phyloP scores from a whole-genome alignment of 2,329 filamentous ascomycete species.

The Pseudogymnoascus sp. region DNA sequence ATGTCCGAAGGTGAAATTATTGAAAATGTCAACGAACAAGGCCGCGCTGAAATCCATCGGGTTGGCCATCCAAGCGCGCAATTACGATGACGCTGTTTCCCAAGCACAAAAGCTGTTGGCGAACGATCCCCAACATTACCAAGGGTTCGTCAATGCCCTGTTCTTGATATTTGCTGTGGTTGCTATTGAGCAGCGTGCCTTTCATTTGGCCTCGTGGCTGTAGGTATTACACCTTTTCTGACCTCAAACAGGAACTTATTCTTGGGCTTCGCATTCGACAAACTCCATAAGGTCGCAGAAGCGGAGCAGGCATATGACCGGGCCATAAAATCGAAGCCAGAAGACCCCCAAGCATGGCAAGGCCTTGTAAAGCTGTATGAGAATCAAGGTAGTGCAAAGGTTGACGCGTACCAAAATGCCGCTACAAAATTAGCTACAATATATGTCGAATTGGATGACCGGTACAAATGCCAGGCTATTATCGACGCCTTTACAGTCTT shows the following conservation, averaged over 20 bases:
- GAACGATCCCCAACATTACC: slow-evolving; percentile 70
- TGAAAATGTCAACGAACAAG: slow-evolving; percentile 35
- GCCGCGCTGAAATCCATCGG: slow-evolving; percentile 73
- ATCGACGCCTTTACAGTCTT: slow-evolving; percentile 74
- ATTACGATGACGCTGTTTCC: slow-evolving; percentile 66
- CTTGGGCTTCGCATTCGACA: slow-evolving; percentile 75
- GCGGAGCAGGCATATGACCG: slow-evolving; percentile 68
- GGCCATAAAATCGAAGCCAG: slow-evolving; percentile 62
- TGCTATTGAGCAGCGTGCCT: background rate
- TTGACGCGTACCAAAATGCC: slow-evolving; percentile 66
- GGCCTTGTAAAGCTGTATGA: slow-evolving; percentile 82
- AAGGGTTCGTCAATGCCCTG: slow-evolving; percentile 48
- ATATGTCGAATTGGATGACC: slow-evolving; percentile 56
- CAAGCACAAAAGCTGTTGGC: slow-evolving; percentile 62
- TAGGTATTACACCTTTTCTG: background rate
- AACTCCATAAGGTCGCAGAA: slow-evolving; percentile 59
- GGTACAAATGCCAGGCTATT: slow-evolving; percentile 55
- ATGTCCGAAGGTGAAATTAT: background rate
- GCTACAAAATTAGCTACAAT: slow-evolving; percentile 66
- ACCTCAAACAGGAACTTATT: slow-evolving; percentile 59
- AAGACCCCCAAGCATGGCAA: slow-evolving; percentile 82
- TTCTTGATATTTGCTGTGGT: background rate
- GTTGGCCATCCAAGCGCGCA: slow-evolving; percentile 65
- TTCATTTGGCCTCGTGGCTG: background rate
- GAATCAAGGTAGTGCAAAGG: slow-evolving; percentile 57